These are phyloP conservation scores for Tulasnella sp. DNA, from an alignment of 768 basidiomycete genomes.

Conservation along the genomic window DNA sequence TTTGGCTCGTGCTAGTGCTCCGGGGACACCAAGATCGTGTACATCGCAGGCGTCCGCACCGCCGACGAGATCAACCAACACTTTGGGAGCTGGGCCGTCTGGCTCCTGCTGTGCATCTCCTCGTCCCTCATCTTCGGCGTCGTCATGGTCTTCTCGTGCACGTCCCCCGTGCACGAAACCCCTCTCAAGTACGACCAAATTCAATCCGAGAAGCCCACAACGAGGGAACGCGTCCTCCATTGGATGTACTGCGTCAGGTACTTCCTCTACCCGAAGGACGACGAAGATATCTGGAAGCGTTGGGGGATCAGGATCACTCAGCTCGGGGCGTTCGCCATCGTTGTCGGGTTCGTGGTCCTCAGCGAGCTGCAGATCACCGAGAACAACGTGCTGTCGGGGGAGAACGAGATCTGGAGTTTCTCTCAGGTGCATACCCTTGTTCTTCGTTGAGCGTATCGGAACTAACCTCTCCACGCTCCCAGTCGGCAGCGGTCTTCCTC, in stretches of 20 bases:
- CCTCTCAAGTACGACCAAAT: not conserved
- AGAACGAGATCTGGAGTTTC: constrained; percentile 3
- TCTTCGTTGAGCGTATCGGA: not conserved
- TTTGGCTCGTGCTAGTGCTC: not conserved
- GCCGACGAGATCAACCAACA: constrained; percentile 8
- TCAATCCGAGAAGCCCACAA: not conserved
- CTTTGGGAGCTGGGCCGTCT: constrained; percentile 3
- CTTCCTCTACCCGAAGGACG: not conserved
- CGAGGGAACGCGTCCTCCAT: not conserved
- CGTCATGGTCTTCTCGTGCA: constrained; percentile 5
- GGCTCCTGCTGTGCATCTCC: constrained; percentile 10
- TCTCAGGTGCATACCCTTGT: not conserved
- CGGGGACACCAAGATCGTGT: constrained; percentile 3
- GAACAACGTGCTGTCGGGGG: constrained; percentile 1
- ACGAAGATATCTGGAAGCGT: not conserved
- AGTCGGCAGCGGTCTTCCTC: not conserved
- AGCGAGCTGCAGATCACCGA: not conserved
- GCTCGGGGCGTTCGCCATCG: not conserved
- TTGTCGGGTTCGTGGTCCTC: not conserved
- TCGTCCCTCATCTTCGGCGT: not conserved
- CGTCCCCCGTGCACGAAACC: not conserved
- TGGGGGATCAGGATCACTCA: not conserved
- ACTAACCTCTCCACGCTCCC: not conserved
- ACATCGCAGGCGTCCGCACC: not conserved
- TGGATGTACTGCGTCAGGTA: not conserved